Evolutionary conservation across 768 basidiomycete genomes (phyloP).

Genomic region (Dendrothele bispora): DNA sequence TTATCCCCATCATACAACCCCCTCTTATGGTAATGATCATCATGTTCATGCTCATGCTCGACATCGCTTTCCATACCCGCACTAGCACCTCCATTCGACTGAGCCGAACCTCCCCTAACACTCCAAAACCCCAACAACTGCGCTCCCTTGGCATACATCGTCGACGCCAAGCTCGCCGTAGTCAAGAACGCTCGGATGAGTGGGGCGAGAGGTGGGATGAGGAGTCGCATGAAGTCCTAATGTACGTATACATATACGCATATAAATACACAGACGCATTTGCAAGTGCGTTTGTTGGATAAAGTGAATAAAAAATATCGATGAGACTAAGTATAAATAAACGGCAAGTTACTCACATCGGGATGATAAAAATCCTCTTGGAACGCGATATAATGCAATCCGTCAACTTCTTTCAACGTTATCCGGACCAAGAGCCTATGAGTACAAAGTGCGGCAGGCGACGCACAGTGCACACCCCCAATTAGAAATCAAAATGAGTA

Average conservation of each 20-base stretch:
- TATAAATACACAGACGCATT: background rate
- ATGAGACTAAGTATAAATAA: background rate
- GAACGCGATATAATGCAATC: constrained; percentile 42
- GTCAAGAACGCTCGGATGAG: constrained; percentile 33
- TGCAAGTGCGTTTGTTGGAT: background rate
- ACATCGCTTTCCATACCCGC: too few species aligned
- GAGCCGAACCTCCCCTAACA: background rate
- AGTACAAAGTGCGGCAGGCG: background rate
- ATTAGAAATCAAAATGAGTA: too few species aligned
- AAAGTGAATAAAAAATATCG: background rate
- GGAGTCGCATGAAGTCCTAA: constrained; percentile 44
- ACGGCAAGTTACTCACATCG: constrained; percentile 38
- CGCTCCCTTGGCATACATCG: constrained; percentile 28
- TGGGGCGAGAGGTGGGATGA: constrained; percentile 42
- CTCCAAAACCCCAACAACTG: constrained; percentile 34
- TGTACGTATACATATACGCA: background rate
- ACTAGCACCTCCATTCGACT: background rate
- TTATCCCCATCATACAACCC: constrained; percentile 8
- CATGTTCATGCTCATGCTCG: too few species aligned
- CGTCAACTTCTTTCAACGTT: constrained; percentile 44
- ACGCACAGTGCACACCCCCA: too few species aligned
- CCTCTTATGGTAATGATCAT: background rate
- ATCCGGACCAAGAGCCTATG: constrained; percentile 43
- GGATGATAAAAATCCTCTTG: constrained; percentile 66
- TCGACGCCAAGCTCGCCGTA: constrained; percentile 22